Conservation (phyloP, 306 rosid genomes). For the Vigna mungo region DNA sequence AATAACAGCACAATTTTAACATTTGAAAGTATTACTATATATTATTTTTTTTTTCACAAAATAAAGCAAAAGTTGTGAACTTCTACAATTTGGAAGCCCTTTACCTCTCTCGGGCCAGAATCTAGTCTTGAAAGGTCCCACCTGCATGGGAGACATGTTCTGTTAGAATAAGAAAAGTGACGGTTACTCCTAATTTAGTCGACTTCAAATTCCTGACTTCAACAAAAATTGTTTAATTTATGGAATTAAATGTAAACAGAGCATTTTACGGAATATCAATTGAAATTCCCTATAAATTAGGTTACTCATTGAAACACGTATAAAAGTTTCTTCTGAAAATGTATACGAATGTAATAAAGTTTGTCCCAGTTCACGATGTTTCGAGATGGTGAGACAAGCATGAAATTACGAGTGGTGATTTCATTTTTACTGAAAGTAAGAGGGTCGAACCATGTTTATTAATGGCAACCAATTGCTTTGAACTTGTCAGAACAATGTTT, state of each 20-base stretch:
- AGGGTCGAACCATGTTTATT: not conserved
- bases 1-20: no score
- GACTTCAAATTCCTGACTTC: not conserved
- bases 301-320: not conserved
- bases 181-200: not conserved
- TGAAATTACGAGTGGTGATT: constrained; percentile 1
- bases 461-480: not conserved
- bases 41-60: no score
- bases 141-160: not conserved
- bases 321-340: not conserved
- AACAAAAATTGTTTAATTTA: not conserved
- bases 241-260: not conserved
- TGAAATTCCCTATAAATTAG: not conserved
- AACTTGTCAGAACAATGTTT: not conserved
- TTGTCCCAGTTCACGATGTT: not conserved
- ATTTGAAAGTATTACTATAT: no score
- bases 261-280: no score
- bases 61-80: no score
- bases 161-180: no score
- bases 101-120: not conserved
- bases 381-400: not conserved
- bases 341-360: constrained; percentile 7
- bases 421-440: not conserved
- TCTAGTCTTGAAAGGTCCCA: not conserved
- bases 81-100: no score